Base-by-base conservation (phyloP, 2,329 filamentous ascomycete species). In the Penicillium sp. region DNA sequence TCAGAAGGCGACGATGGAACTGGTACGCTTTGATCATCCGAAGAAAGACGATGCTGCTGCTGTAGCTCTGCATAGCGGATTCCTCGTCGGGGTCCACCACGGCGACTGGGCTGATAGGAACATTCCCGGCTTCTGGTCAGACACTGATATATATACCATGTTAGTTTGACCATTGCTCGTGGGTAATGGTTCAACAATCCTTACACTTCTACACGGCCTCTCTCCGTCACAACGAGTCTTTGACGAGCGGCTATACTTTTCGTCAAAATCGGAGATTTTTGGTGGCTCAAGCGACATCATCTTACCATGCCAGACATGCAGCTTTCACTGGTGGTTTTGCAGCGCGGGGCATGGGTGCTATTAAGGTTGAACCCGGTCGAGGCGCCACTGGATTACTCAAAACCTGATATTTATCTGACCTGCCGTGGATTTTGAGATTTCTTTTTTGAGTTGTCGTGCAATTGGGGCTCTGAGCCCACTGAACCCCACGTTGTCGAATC, bases 181-280 rank as follows among this genome's bases (percentile, higher is more conserved):
- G 17, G 2, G 24, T 17, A 17, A 9, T 8, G 44, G 24, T 26
- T 9, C 28, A 17, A 1, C 8, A 17, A n/a, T 19, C 10, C 67
- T 62, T 68, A 71, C 70, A 42, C 40, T 63, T 33, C 40, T 60
- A 56, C 70, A 72, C 15, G 69, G 69, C 13, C 58, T 47, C 24
- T 65, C 61, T 19, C 69, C 70, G 28, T 72, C 67, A 45, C 70
- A 72, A n/a, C 68, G 67, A 35, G 65, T 72, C 40, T 72, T 72
- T 28, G 61, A 64, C 4, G 67, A 57, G 50, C 69, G 69, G 45
- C 69, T 70, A 37, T 10, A 37, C 3, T 35, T 51, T 35, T 15
- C 12, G 19, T 53, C 22, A 49, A 15, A 44, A 37, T 22, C 8
- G n/a, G 17, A 22, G n/a, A 49, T 51, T 44, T 30, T 53, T 37